Evolutionary conservation across 306 rosid species (phyloP), one percentile per base, ranked within the genome.

Genomic region (Cyamopsis tetragonoloba): DNA sequence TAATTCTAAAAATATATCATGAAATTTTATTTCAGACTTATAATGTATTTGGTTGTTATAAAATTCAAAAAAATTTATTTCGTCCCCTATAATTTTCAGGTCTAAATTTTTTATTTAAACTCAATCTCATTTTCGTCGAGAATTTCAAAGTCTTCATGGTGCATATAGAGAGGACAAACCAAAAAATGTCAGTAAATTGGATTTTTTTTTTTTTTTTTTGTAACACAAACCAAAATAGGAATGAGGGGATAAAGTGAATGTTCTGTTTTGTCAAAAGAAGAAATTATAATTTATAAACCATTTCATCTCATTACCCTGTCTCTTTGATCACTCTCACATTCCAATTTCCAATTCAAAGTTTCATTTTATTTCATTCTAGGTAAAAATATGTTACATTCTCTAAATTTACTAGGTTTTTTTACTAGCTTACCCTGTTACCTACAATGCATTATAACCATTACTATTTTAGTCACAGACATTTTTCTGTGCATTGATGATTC

Each of bases 251-350:
- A 64, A 19, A 66, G 14, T 39, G 10, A 70, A 60, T 41, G 13
- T 54, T 69, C 19, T 30, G 46, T 9, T 62, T 66, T n/a, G n/a
- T n/a, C n/a, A n/a, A n/a, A n/a, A n/a, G n/a, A n/a, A n/a, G n/a
- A n/a, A n/a, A n/a, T n/a, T n/a, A n/a, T n/a, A n/a, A n/a, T n/a
- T n/a, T n/a, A n/a, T n/a, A n/a, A n/a, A n/a, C n/a, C n/a, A n/a
- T n/a, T n/a, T n/a, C n/a, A 48, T 71, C 68, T 69, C 30, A 58
- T 0, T 69, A 26, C 66, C 17, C 42, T 41, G 24, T 48, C 27
- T 41, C 75, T 62, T 69, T 68, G 20, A 73, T 87, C 67, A 47
- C 61, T 30, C 46, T 69, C 79, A 54, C 70, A 46, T 56, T 4
- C 73, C 73, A 32, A 51, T 74, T 74, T 62, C 71, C 9, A 66